A percentile compares a stretch with the other conserved stretches of the same genome.
These are phyloP conservation scores for Macrolepiota dolichaula DNA, from an alignment of 768 basidiomycete species.

Conservation along the genomic window DNA sequence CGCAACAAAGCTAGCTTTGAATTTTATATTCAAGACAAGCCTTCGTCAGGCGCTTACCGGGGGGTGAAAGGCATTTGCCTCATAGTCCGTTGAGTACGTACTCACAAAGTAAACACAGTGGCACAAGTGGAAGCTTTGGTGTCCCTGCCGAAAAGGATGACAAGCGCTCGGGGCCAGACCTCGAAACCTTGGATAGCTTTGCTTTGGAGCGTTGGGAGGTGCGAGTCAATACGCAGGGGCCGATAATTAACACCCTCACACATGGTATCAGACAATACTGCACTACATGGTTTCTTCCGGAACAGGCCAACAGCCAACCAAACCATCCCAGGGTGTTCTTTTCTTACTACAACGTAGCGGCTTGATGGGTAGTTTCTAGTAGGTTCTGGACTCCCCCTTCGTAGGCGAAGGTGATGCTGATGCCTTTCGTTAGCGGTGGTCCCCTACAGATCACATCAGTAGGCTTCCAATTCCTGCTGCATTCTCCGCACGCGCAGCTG, in stretches of 20 bases:
- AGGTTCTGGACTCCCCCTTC: slow-evolving; percentile 20
- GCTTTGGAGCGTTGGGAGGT: slow-evolving; percentile 93
- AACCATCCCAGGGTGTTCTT: slow-evolving; percentile 81
- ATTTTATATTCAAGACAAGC: slow-evolving; percentile 71
- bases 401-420: slow-evolving; percentile 6
- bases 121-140: slow-evolving; percentile 81
- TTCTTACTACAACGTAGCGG: slow-evolving; percentile 81
- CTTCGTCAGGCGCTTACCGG: slow-evolving; percentile 85
- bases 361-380: slow-evolving; percentile 78
- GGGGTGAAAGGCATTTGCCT: slow-evolving; percentile 49
- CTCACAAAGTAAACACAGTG: slow-evolving; percentile 37
- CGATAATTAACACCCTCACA: not conserved
- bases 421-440: slow-evolving; percentile 39
- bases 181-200: slow-evolving; percentile 71
- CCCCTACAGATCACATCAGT: slow-evolving; percentile 82
- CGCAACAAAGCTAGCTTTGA: slow-evolving; percentile 61
- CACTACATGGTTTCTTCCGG: slow-evolving; percentile 98
- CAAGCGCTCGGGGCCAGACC: slow-evolving; percentile 47
- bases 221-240: slow-evolving; percentile 16
- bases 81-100: not conserved
- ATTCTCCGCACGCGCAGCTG: slow-evolving; percentile 90
- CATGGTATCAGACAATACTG: slow-evolving; percentile 71
- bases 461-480: slow-evolving; percentile 95
- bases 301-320: slow-evolving; percentile 67
- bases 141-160: slow-evolving; percentile 66